Evolutionary conservation across 2,329 filamentous ascomycete species (phyloP), one percentile per base, ranked within the genome.

Genomic region (Trichoderma endophyticum): DNA sequence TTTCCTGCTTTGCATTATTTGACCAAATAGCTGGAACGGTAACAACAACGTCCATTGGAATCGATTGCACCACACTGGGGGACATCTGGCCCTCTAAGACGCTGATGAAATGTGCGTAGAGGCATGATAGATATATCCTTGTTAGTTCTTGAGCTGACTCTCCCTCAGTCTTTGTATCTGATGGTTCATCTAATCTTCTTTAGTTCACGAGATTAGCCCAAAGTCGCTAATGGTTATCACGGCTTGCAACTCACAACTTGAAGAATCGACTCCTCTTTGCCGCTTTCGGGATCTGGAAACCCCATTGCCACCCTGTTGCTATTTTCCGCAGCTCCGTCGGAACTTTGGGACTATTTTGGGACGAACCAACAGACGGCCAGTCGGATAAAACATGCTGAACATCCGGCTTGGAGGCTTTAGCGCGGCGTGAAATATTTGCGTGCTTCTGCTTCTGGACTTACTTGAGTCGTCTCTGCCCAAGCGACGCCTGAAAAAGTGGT

Each of bases 21-120:
- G 84, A 86, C 88, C 88, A 90, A 8, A 90, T 86, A 6, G 87
- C 87, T 0, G 88, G 88, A 0, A 89, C 87, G 0, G 88, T 88
- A 24, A 89, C 79, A 59, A 89, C 83, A 71, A 88, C 88, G 69
- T 89, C 83, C 73, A 87, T 82, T 0, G 84, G 81, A 0, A 81
- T 87, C 21, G 79, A 82, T 4, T 79, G 78, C 6, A 87, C 78
- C 24, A 85, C 80, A 2, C 79, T 80, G 1, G 78, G 77, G 2
- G 84, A 84, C 1, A 88, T 76, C 5, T 82, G 80, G 51, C 81
- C 77, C 56, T 82, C 79, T 18, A 89, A 77, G 1, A 82, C 81
- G 61, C 81, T 80, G 73, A 85, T 79, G 4, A 87, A 84, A 73
- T 89, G 84, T 5, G 81, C 77, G n/a, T 85, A 83, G 6, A 87